Evolutionary conservation across 2,329 filamentous ascomycete species (phyloP).

Genomic region (Emydomyces testavorans): DNA sequence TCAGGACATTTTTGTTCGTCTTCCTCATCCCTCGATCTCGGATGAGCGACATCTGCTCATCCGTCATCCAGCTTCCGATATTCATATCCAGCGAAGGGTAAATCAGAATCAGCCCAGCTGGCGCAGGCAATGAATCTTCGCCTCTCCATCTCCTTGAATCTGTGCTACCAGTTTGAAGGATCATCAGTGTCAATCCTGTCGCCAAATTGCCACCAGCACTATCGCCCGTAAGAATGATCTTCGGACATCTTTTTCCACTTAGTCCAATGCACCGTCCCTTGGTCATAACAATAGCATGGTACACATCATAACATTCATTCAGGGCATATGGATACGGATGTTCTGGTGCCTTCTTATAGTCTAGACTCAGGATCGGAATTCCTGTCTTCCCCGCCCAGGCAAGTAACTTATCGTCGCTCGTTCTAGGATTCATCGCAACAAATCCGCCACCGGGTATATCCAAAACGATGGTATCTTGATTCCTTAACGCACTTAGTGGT

Average conservation of each 20-base stretch:
- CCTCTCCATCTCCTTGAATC: conserved; percentile 46
- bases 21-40: conserved; percentile 67
- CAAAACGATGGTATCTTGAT: conserved; percentile 66
- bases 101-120: conserved; percentile 70
- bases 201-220: conserved; percentile 75
- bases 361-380: conserved; percentile 77
- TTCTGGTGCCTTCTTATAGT: conserved; percentile 81
- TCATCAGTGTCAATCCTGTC: conserved; percentile 73
- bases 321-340: conserved; percentile 74
- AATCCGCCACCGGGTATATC: conserved; percentile 93
- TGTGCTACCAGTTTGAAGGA: conserved; percentile 60
- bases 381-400: conserved; percentile 84
- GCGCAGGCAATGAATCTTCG: conserved; percentile 54
- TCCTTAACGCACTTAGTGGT: conserved; percentile 61
- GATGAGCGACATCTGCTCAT: conserved; percentile 92
- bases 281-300: conserved; percentile 59
- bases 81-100: conserved; percentile 94
- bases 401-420: conserved; percentile 86
- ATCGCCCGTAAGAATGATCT: conserved; percentile 63
- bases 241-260: conserved; percentile 53
- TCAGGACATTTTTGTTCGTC: conserved; percentile 66
- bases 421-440: conserved; percentile 91
- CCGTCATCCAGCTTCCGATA: conserved; percentile 97
- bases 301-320: conserved; percentile 80
- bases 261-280: conserved; percentile 66